These are phyloP conservation scores for Coniferiporia sulphurascens DNA, from an alignment of 1,284 basidiomycete genomes.

Conservation along the genomic window DNA sequence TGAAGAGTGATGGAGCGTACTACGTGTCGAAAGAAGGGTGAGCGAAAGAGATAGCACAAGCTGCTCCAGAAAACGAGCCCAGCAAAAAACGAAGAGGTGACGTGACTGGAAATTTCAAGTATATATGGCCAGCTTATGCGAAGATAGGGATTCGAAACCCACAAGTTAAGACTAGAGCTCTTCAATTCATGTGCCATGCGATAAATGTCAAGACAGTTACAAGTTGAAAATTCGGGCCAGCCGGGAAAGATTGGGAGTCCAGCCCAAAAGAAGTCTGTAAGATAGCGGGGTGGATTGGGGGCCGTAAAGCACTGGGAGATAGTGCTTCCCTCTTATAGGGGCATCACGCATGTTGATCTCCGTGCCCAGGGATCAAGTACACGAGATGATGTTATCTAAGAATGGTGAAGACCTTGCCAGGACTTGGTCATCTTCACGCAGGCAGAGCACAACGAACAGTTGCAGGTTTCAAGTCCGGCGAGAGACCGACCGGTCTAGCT, in stretches of 20 bases:
- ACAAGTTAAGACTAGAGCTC: slow-evolving; percentile 29
- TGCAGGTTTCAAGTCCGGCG: no score
- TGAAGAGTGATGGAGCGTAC: slow-evolving; percentile 9
- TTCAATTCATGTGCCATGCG: slow-evolving; percentile 21
- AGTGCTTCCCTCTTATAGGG: no score
- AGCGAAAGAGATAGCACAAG: slow-evolving; percentile 32
- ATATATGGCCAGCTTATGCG: slow-evolving; percentile 3
- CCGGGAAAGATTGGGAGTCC: not conserved
- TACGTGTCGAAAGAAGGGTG: slow-evolving; percentile 25
- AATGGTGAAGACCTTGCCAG: not conserved
- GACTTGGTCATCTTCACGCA: no score
- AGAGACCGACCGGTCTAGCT: no score
- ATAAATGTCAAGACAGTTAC: slow-evolving; percentile 9
- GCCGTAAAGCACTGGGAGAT: no score
- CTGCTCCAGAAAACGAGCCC: slow-evolving; percentile 47
- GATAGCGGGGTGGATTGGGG: not conserved
- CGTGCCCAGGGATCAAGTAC: not conserved
- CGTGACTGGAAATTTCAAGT: slow-evolving; percentile 26
- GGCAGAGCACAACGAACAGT: no score
- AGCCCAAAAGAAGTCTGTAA: not conserved
- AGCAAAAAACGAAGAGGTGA: slow-evolving; percentile 35
- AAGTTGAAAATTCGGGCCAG: slow-evolving; percentile 3
- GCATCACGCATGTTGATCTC: no score
- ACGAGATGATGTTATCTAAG: slow-evolving; percentile 2
- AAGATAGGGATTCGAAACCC: slow-evolving; percentile 16